These are phyloP conservation scores for Neurospora tetraspora DNA, from an alignment of 495 filamentous ascomycete species.

Conservation along the genomic window DNA sequence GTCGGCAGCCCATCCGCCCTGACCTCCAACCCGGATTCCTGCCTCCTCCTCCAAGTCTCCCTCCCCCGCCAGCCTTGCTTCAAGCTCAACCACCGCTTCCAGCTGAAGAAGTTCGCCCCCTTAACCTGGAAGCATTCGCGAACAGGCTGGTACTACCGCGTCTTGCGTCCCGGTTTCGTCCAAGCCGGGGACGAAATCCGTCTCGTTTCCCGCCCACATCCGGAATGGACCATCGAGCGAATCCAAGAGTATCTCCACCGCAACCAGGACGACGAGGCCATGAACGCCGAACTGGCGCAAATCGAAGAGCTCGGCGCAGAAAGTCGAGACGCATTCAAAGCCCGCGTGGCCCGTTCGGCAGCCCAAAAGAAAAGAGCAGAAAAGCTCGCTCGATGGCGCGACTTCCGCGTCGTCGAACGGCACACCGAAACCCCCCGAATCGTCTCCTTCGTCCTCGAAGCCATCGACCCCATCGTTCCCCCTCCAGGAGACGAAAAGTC, in stretches of 20 bases:
- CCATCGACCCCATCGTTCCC: slow-evolving; percentile 5
- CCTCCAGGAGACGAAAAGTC: neutral
- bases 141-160: slow-evolving; percentile 49
- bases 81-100: slow-evolving; percentile 48
- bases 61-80: slow-evolving; percentile 31
- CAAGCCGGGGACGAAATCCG: slow-evolving; percentile 35
- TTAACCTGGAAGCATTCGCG: slow-evolving; percentile 39
- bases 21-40: neutral
- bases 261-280: slow-evolving; percentile 29
- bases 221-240: slow-evolving; percentile 44
- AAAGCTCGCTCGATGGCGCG: slow-evolving; percentile 28
- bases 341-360: slow-evolving; percentile 21
- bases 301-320: slow-evolving; percentile 40
- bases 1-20: slow-evolving; percentile 16
- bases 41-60: neutral
- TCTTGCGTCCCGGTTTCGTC: slow-evolving; percentile 37
- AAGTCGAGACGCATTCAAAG: slow-evolving; percentile 30
- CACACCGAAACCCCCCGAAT: slow-evolving; percentile 30
- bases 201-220: slow-evolving; percentile 33
- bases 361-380: slow-evolving; percentile 4
- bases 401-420: slow-evolving; percentile 36
- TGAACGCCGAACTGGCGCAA: slow-evolving; percentile 34
- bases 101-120: slow-evolving; percentile 42
- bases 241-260: slow-evolving; percentile 47
- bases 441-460: slow-evolving; percentile 30